Base-by-base conservation (phyloP, 805 yeast species). In the Saccharomycopsis sp. region DNA sequence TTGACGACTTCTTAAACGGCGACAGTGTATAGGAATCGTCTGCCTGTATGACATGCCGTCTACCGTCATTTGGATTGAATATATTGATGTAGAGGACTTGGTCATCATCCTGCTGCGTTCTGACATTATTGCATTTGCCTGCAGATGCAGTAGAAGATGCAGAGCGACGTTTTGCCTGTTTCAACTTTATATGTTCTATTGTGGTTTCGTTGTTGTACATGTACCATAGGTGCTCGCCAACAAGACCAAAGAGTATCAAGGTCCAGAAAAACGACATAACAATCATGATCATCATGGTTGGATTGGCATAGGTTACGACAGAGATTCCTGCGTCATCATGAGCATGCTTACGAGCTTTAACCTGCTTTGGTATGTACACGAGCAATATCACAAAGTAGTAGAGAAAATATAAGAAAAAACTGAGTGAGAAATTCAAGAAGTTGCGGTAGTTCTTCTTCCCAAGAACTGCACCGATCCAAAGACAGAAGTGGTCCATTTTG, bases 401-500 rank as follows among this genome's bases (percentile, higher is more conserved):
- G 12, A 61, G 20, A 47, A 61, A 58, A 23, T 56, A 61, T 1
- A 55, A 3, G n/a, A 53, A 41, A 34, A 59, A 59, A 24, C 17
- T 38, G 8, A 57, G 22, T 3, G 58, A 24, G 24, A 62, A 62
- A 12, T 54, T 41, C 24, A 62, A 17, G 47, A 62, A 62, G 20
- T 23, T 53, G 24, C 53, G 52, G 49, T 83, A 82, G 70, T 93
- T 92, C 44, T 73, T 69, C 59, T 80, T 78, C 0, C 96, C 97
- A 51, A 92, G 81, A 2, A 83, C 80, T 0, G 78, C 68, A 1
- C 96, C 96, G 0, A 93, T 70, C 86, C 89, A 90, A 0, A 82
- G 67, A 68, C 98, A 92, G 66, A 78, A 86, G 69, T 92, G 98
- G 70, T 92, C 98, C 75, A 88, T 86, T 58, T 79, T 76, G 0